Evolutionary conservation across 2,329 filamentous ascomycete genomes (phyloP), one percentile per base, ranked within the genome.

Genomic region (Emmonsia crescens): DNA sequence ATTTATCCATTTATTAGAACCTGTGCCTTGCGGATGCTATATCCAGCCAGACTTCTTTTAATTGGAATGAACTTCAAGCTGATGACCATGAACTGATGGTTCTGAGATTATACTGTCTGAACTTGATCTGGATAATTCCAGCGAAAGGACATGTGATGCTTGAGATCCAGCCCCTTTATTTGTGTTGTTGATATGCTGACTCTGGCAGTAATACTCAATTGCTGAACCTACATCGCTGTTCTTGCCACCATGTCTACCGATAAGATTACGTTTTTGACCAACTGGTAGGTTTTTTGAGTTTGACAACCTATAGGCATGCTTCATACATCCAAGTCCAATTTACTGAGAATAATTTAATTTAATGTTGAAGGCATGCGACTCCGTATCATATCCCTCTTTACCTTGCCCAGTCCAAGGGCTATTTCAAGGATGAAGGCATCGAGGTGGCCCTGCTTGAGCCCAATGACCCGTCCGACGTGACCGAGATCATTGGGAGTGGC

Each of bases 51-150:
- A 21, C 49, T 55, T 55, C 31, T 12, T 38, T 21, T 33, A 33
- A 36, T 21, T 33, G 51, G 31, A 38, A 3, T 8, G 31, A 16
- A 14, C 8, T 12, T 38, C 4, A 36, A 6, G 51, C 31, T 21
- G n/a, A 31, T 24, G 29, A 8, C 2, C 31, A 38, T 38, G 51
- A 24, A 21, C 31, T 55, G 51, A 38, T 55, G 60, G 79, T 78
- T 86, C 85, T 88, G 85, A 88, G 85, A 89, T 83, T 77, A 88
- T 86, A 89, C 86, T 86, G 85, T 82, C 78, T 79, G 82, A 89
- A 90, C 87, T 89, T 89, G 87, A 89, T 88, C 86, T 88, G 85
- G 85, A 86, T 87, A 89, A 89, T 89, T 82, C 86, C 86, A 89
- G 87, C 87, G 88, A 86, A 89, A 89, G 87, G 85, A 89, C 84